Conservation (phyloP, 129 eudicot genomes). For the Chrysanthemum lavandulifolium region DNA sequence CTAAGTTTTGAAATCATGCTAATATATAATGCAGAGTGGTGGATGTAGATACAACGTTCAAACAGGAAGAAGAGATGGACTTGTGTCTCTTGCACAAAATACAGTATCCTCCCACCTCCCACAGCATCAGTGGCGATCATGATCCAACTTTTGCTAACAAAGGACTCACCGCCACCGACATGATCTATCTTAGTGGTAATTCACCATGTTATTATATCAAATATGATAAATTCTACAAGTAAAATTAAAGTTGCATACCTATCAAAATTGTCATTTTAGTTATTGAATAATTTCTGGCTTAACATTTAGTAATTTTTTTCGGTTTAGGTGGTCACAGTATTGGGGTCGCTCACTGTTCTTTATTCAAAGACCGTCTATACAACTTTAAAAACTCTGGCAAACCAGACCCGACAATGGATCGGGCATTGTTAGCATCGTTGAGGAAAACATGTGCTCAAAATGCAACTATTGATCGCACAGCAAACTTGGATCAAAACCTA, state of each 20-base stretch:
- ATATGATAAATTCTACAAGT: too few relatives aligned
- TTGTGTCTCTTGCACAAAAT: conserved; percentile 34
- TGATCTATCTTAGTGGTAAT: conserved; percentile 57
- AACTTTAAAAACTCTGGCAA: conserved; percentile 43
- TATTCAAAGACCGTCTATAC: conserved; percentile 56
- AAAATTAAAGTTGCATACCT: too few relatives aligned
- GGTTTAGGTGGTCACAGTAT: conserved; percentile 59
- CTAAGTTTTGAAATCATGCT: neutral
- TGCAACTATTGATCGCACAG: conserved; percentile 22
- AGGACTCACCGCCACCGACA: conserved; percentile 37
- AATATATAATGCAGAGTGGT: conserved; percentile 38
- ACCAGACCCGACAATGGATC: conserved; percentile 61
- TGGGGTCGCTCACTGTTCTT: conserved; percentile 53
- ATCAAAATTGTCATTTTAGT: neutral
- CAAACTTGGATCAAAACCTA: conserved; percentile 48
- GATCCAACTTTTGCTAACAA: conserved; percentile 28
- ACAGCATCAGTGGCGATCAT: conserved; percentile 40
- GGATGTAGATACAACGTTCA: conserved; percentile 48
- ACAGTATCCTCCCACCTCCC: conserved; percentile 48
- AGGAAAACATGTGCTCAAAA: conserved; percentile 40
- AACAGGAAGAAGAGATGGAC: conserved; percentile 64
- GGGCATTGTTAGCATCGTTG: conserved; percentile 3
- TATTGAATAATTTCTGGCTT: neutral
- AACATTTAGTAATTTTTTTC: neutral
- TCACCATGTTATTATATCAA: neutral